These are phyloP conservation scores for Mortierella sp. DNA, from an alignment of 371 early-diverging fungal genomes.

Conservation along the genomic window DNA sequence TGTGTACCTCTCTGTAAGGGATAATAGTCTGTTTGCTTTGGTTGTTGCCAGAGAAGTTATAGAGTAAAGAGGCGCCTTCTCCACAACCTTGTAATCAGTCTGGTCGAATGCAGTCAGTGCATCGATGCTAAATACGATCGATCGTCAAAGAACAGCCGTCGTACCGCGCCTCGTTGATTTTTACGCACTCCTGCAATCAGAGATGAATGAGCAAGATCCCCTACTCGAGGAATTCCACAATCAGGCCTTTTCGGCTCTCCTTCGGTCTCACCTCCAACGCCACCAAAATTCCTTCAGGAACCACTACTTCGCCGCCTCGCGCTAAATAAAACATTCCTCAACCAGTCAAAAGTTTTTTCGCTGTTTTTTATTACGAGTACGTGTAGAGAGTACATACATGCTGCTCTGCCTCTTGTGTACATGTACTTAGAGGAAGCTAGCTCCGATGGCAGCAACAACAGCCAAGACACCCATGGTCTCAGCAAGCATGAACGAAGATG, in stretches of 20 bases:
- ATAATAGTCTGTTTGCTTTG: no score
- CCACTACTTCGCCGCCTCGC: background rate
- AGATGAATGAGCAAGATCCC: no score
- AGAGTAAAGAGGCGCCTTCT: no score
- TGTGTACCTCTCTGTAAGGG: no score
- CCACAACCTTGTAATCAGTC: no score
- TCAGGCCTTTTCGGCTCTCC: background rate
- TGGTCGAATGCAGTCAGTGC: no score
- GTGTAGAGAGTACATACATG: background rate
- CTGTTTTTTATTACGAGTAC: background rate
- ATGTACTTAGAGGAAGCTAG: slow-evolving; percentile 19
- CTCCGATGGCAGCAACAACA: slow-evolving; percentile 23
- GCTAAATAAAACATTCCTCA: background rate
- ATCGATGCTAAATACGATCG: no score
- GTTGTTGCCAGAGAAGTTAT: no score
- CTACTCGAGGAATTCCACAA: no score
- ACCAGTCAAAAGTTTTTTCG: background rate
- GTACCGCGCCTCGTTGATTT: no score
- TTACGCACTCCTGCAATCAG: no score
- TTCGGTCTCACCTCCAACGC: background rate
- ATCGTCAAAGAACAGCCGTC: no score
- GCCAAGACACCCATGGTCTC: slow-evolving; percentile 26
- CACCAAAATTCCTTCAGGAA: background rate
- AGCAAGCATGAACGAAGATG: slow-evolving; percentile 16
- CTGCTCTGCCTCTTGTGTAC: background rate